Conservation (phyloP, 192 early-diverging fungal genomes). For the Phycomyces blakesleeanus region DNA sequence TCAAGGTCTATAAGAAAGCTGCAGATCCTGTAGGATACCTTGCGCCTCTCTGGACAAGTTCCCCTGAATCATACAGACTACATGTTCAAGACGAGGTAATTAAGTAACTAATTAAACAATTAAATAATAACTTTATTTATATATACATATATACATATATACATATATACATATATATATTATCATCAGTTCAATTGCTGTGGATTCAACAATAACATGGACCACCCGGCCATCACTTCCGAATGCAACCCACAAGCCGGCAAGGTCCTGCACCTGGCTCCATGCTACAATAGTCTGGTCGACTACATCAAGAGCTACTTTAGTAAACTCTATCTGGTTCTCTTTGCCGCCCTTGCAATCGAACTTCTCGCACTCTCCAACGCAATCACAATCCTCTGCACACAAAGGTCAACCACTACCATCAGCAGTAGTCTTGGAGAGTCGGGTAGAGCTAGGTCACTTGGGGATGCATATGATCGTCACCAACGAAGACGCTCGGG, state of each 20-base stretch:
- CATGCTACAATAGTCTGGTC: constrained; percentile 1
- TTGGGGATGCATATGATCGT: constrained; percentile 17
- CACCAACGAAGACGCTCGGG: constrained; percentile 26
- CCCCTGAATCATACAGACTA: constrained; percentile 8
- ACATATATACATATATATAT: no score
- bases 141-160: no score
- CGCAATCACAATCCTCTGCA: constrained; percentile 26
- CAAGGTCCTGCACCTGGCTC: constrained; percentile 1
- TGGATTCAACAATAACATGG: constrained; percentile 16
- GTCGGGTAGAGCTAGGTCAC: background rate
- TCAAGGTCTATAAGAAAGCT: constrained; percentile 22
- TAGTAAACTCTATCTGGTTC: constrained; percentile 24
- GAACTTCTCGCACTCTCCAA: constrained; percentile 23
- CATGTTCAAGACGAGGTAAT: constrained; percentile 20
- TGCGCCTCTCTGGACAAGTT: constrained; percentile 15
- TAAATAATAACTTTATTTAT: no score
- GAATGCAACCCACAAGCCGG: constrained; percentile 5
- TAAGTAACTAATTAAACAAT: no score
- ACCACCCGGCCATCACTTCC: constrained; percentile 17
- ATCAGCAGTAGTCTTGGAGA: no score
- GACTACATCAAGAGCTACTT: constrained; percentile 13
- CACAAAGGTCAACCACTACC: background rate
- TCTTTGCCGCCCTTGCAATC: constrained; percentile 25
- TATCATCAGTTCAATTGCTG: constrained; percentile 28
- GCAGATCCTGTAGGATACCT: constrained; percentile 18